A percentile compares a stretch with the other conserved stretches of the same genome.
Evolutionary conservation across 768 basidiomycete genomes (phyloP).

Genomic region (Rhodotorula toruloides): DNA sequence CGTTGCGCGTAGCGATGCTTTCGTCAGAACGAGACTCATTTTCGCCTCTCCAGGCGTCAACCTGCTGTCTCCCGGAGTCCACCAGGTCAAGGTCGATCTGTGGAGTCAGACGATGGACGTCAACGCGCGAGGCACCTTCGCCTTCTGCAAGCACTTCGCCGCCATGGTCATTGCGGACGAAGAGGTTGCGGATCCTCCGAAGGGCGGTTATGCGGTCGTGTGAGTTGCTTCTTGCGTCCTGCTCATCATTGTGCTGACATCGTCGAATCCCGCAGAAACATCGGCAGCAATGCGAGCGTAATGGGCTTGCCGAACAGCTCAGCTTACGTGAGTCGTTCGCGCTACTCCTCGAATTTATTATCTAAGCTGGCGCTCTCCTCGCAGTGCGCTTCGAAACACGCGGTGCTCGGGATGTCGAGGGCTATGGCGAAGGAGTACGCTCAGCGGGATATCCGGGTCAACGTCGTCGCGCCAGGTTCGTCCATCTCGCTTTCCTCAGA

Average conservation of each 20-base stretch:
- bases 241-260: background rate
- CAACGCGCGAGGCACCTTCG: slow-evolving; percentile 25
- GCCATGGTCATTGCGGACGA: background rate
- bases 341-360: background rate
- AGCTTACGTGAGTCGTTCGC: slow-evolving; percentile 14
- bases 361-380: background rate
- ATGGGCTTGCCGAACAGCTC: slow-evolving; percentile 3
- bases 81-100: slow-evolving; percentile 4
- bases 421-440: slow-evolving; percentile 32
- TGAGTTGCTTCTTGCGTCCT: background rate
- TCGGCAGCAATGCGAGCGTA: slow-evolving; percentile 23
- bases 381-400: slow-evolving; percentile 36
- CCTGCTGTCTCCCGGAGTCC: background rate
- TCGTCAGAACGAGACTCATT: no score
- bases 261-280: slow-evolving; percentile 7
- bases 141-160: slow-evolving; percentile 30
- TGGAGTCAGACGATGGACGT: slow-evolving; percentile 16
- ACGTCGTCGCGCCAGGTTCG: slow-evolving; percentile 34
- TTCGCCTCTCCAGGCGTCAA: slow-evolving; percentile 17
- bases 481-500: background rate
- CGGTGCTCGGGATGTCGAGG: slow-evolving; percentile 28
- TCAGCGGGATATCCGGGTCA: slow-evolving; percentile 5
- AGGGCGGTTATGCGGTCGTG: slow-evolving; percentile 29
- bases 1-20: background rate
- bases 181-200: slow-evolving; percentile 3